Evolutionary conservation across 306 rosid species (phyloP).

Genomic region (Mimosa pudica): DNA sequence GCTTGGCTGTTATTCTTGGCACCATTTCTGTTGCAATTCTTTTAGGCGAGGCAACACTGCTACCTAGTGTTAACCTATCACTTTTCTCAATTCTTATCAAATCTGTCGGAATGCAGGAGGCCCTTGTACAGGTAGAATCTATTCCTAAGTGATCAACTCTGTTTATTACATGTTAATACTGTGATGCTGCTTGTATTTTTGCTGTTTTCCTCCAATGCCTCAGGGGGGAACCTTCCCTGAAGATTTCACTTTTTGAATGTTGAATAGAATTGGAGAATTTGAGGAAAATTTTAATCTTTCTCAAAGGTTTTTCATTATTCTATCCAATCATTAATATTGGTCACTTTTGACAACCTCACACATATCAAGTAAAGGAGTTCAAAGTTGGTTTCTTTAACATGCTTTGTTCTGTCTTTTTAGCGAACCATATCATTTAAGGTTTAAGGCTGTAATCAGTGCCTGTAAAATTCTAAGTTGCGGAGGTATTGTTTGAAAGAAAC

Average conservation of each 20-base stretch:
- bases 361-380: neutral
- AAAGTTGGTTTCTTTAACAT: neutral
- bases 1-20: constrained; percentile 77
- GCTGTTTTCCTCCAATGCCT: constrained; percentile 18
- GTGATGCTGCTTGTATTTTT: constrained; percentile 14
- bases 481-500: constrained; percentile 33
- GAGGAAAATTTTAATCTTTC: constrained; percentile 10
- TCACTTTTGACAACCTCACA: neutral
- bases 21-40: constrained; percentile 91
- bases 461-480: neutral
- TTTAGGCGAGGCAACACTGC: constrained; percentile 92
- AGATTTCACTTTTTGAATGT: constrained; percentile 14
- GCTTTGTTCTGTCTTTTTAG: neutral
- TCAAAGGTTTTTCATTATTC: neutral
- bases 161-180: constrained; percentile 21
- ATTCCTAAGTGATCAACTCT: constrained; percentile 19
- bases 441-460: constrained; percentile 20
- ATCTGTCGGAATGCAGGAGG: constrained; percentile 74
- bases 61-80: constrained; percentile 83
- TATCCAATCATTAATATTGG: too few relatives aligned
- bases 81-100: constrained; percentile 90
- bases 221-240: constrained; percentile 21
- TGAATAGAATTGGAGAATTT: constrained; percentile 20
- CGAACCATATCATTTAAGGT: constrained; percentile 1
- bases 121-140: constrained; percentile 84